A percentile compares a stretch with the other conserved stretches of the same genome.
Conservation (phyloP, 2,329 filamentous ascomycete species). For the Apiospora phragmitis region DNA sequence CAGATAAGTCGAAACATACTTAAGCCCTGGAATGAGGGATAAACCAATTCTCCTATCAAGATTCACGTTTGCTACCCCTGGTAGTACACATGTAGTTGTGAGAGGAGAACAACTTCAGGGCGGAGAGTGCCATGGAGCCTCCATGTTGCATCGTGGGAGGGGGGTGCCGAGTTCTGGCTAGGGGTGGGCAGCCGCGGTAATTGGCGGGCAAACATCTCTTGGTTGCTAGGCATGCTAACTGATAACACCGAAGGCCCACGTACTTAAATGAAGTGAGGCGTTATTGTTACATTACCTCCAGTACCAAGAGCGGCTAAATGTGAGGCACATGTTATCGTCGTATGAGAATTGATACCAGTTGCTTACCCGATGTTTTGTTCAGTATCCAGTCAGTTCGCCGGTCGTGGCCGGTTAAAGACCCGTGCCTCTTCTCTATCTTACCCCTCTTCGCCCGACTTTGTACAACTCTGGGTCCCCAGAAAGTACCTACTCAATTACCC, state of each 20-base stretch:
- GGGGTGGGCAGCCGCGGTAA: neutral
- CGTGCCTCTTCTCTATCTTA: neutral
- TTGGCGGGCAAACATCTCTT: neutral
- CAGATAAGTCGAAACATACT: neutral
- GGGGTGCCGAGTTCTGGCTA: neutral
- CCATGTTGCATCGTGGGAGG: neutral
- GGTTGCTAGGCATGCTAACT: neutral
- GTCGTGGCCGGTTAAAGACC: neutral
- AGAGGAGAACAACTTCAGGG: neutral
- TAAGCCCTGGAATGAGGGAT: neutral
- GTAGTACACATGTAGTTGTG: neutral
- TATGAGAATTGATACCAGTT: neutral
- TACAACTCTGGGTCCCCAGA: neutral
- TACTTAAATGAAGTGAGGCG: neutral
- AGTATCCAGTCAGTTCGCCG: neutral
- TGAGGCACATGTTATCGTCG: neutral
- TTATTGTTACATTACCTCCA: neutral
- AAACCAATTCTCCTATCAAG: neutral
- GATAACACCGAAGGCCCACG: neutral
- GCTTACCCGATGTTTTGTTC: neutral
- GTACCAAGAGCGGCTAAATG: neutral
- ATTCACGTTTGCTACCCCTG: neutral
- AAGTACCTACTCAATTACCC: too few species aligned
- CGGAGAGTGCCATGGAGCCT: neutral
- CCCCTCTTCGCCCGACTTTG: neutral